Percentiles rank a stretch among this genome's conserved stretches.
Conservation (phyloP, 2,329 filamentous ascomycete genomes). For the Chaetothyriales sp. region DNA sequence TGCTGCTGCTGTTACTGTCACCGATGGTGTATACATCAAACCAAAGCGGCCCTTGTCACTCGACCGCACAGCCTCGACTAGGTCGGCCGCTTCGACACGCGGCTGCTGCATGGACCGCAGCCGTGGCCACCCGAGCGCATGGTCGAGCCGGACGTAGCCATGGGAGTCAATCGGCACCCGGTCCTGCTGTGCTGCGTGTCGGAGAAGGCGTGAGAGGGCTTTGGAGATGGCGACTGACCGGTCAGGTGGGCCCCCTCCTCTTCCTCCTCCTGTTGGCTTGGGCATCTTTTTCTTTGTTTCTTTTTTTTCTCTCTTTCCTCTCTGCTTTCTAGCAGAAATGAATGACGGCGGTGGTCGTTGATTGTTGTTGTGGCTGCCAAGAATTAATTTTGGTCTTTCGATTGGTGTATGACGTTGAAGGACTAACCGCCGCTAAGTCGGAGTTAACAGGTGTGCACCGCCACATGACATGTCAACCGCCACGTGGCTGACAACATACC, state of each 20-base stretch:
- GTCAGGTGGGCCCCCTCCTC: conserved; percentile 8
- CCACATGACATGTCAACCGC: too few relatives aligned
- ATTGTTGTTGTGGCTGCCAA: too few relatives aligned
- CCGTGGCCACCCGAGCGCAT: conserved; percentile 44
- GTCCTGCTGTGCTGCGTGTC: conserved; percentile 47
- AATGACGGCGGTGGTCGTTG: too few relatives aligned
- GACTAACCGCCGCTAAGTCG: too few relatives aligned
- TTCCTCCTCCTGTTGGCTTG: not conserved
- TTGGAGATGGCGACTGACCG: conserved; percentile 34
- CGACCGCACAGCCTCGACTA: conserved; percentile 51
- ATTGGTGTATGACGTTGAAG: too few relatives aligned
- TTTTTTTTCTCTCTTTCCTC: not conserved
- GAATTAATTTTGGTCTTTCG: too few relatives aligned
- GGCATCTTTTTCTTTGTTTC: not conserved
- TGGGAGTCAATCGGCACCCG: conserved; percentile 42
- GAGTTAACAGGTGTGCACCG: too few relatives aligned
- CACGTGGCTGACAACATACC: too few relatives aligned
- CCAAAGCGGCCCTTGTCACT: conserved; percentile 89
- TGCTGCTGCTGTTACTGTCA: conserved; percentile 11
- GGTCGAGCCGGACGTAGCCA: conserved; percentile 45
- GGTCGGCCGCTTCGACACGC: conserved; percentile 54
- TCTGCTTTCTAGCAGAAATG: not conserved
- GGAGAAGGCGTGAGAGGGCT: conserved; percentile 38
- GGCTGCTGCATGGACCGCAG: conserved; percentile 51
- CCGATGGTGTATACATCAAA: conserved; percentile 41